phyloP scores from a whole-genome alignment of 2,329 filamentous ascomycete genomes.

The Penicillium janthinellum region DNA sequence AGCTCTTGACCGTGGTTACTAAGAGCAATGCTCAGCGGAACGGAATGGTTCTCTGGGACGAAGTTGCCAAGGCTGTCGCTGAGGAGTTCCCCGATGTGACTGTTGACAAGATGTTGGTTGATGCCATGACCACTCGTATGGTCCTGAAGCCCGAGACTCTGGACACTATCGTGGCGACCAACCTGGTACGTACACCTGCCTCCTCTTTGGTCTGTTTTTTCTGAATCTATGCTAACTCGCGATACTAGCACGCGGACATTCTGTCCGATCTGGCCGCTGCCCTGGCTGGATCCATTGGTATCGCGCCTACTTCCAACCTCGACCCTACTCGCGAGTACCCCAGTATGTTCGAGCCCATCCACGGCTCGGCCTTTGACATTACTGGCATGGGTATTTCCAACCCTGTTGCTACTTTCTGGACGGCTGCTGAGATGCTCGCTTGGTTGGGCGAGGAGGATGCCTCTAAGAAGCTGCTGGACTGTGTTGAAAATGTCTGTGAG shows the following conservation, averaged over 20 bases:
- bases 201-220: not conserved
- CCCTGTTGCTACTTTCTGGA: conserved; percentile 69
- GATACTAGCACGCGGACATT: conserved; percentile 59
- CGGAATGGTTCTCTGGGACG: conserved; percentile 70
- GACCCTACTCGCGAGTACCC: conserved; percentile 64
- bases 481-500: conserved; percentile 63
- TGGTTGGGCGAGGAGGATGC: conserved; percentile 64
- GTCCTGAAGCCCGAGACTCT: conserved; percentile 61
- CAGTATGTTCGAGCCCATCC: conserved; percentile 65
- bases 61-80: conserved; percentile 58
- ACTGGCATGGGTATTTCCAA: conserved; percentile 63
- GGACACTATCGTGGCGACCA: conserved; percentile 66
- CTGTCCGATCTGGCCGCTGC: conserved; percentile 71
- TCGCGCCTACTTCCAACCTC: conserved; percentile 69
- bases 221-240: conserved; percentile 25
- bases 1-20: conserved; percentile 63
- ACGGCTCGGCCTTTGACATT: conserved; percentile 66
- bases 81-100: conserved; percentile 63
- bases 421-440: conserved; percentile 66
- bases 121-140: conserved; percentile 68
- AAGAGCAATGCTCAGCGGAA: conserved; percentile 68
- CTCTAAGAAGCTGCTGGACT: conserved; percentile 59
- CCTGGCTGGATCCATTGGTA: conserved; percentile 70
- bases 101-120: conserved; percentile 67
- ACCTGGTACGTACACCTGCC: conserved; percentile 44